phyloP scores from a whole-genome alignment of 441 rosid genomes.

The Corymbia citriodora region DNA sequence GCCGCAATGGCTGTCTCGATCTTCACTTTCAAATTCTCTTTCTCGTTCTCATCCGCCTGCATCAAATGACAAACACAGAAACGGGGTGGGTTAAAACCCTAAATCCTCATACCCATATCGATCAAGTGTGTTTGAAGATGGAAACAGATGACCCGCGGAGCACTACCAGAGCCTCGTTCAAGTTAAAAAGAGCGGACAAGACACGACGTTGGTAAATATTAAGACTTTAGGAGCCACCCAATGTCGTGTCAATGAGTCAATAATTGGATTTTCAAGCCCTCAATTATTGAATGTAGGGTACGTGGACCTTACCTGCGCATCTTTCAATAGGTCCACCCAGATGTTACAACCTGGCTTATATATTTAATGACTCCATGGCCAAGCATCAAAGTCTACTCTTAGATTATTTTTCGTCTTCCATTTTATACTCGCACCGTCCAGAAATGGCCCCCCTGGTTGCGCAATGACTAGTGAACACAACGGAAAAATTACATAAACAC shows the following conservation, averaged over 20 bases:
- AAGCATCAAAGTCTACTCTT: neutral
- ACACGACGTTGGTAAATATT: neutral
- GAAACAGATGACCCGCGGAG: neutral
- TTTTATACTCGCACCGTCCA: neutral
- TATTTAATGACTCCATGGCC: neutral
- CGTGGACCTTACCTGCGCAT: neutral
- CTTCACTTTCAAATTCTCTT: slow-evolving; percentile 24
- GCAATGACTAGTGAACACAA: neutral
- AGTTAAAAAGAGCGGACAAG: neutral
- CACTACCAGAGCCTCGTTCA: neutral
- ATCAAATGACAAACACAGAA: neutral
- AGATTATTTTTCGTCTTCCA: neutral
- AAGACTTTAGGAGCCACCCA: neutral
- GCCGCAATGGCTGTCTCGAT: slow-evolving; percentile 46
- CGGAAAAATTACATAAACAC: neutral
- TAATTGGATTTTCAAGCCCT: neutral
- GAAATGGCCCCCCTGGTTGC: neutral
- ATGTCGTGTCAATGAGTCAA: neutral
- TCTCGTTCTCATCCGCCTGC: slow-evolving; percentile 57
- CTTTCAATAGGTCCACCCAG: neutral
- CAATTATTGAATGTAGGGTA: neutral
- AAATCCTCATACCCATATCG: neutral
- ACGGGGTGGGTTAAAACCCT: neutral
- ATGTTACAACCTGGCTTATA: neutral
- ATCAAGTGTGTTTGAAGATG: neutral